Percentiles rank a stretch among this genome's conserved stretches.
These are phyloP conservation scores for Populus trichocarpa DNA, from an alignment of 441 rosid species.

Conservation along the genomic window DNA sequence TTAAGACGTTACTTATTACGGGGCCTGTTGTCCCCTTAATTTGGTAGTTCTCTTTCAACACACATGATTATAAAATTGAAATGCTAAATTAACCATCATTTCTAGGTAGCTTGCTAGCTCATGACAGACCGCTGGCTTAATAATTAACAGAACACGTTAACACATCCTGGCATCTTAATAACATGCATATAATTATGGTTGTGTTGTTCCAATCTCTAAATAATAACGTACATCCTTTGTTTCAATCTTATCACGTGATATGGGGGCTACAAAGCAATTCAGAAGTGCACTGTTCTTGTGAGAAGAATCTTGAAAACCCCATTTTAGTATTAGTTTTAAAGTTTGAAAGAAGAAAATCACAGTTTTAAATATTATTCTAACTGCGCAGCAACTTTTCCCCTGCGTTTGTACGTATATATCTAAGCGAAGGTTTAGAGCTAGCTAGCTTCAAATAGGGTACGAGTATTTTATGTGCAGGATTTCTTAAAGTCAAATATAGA, in stretches of 20 bases:
- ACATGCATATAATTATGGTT: neutral
- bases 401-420: neutral
- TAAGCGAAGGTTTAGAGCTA: neutral
- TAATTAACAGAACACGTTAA: neutral
- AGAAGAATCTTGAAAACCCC: neutral
- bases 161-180: neutral
- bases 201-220: too few species aligned
- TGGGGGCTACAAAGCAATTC: neutral
- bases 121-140: neutral
- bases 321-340: too few species aligned
- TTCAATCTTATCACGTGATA: too few species aligned
- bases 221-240: too few species aligned
- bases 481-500: neutral
- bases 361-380: neutral
- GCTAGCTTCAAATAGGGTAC: neutral
- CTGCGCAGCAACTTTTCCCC: neutral
- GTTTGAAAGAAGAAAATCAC: too few species aligned
- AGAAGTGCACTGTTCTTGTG: neutral
- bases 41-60: neutral
- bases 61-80: neutral
- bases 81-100: neutral
- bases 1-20: neutral
- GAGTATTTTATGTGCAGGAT: neutral
- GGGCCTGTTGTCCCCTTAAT: conserved; percentile 11
- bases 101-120: neutral